Conservation (phyloP, 2,329 filamentous ascomycete species). For the Colletotrichum lentis region DNA sequence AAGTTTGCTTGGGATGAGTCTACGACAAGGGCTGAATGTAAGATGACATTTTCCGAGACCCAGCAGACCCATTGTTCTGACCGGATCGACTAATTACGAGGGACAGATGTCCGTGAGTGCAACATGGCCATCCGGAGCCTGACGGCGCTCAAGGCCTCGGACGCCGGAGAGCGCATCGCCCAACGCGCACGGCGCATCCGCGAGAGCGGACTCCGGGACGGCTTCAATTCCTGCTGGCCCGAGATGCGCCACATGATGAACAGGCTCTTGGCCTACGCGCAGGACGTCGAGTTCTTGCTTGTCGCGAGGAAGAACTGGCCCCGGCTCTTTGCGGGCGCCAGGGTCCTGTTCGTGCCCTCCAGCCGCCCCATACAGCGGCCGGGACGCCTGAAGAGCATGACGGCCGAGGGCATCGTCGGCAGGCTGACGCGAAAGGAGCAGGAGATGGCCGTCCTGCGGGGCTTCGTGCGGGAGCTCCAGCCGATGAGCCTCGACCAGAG, state of each 20-base stretch:
- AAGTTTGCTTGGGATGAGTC: not conserved
- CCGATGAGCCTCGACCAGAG: constrained; percentile 40
- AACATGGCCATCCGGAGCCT: not conserved
- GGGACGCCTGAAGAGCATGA: constrained; percentile 37
- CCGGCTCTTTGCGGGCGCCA: constrained; percentile 45
- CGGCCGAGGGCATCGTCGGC: constrained; percentile 40
- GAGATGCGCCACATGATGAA: constrained; percentile 7
- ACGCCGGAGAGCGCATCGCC: not conserved
- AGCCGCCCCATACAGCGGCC: constrained; percentile 38
- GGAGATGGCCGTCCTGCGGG: not conserved
- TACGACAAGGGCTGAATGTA: not conserved
- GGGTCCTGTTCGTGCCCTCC: constrained; percentile 43
- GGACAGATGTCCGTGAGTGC: not conserved
- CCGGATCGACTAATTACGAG: no score
- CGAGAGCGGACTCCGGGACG: not conserved
- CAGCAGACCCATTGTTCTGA: not conserved
- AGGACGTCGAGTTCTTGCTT: not conserved
- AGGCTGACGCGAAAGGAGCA: constrained; percentile 37
- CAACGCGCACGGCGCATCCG: not conserved
- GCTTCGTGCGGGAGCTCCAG: constrained; percentile 39
- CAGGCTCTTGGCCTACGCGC: constrained; percentile 1
- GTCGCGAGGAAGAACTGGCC: constrained; percentile 41
- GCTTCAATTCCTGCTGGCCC: not conserved
- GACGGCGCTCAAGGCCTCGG: not conserved
- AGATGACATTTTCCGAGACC: not conserved